Conservation (phyloP, 306 rosid genomes). For the Bauhinia variegata region DNA sequence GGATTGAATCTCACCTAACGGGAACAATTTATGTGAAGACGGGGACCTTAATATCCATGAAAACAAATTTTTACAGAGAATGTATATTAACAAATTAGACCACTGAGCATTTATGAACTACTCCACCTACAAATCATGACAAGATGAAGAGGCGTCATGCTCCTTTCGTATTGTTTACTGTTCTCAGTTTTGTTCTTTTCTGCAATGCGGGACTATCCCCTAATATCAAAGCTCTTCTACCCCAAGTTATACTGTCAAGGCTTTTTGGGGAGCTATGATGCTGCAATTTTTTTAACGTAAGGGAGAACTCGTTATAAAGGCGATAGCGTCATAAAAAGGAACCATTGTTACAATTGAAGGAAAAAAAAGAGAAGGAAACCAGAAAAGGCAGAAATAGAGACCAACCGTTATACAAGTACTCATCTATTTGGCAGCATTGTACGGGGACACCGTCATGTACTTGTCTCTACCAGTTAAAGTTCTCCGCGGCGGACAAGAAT, state of each 20-base stretch:
- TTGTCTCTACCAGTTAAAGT: neutral
- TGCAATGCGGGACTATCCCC: constrained; percentile 1
- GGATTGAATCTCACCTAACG: too few species aligned
- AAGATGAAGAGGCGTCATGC: neutral
- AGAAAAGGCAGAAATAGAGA: constrained; percentile 11
- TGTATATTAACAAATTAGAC: constrained; percentile 22
- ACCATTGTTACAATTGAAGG: constrained; percentile 12
- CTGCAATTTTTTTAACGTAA: constrained; percentile 1
- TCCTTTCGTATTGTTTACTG: neutral
- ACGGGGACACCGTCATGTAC: constrained; percentile 4
- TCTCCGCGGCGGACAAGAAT: constrained; percentile 13
- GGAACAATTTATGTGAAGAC: too few species aligned
- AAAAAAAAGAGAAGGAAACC: constrained; percentile 5
- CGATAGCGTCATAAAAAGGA: neutral
- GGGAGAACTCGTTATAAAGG: constrained; percentile 7
- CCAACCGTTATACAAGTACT: constrained; percentile 31
- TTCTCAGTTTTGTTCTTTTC: neutral
- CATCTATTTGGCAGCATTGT: neutral
- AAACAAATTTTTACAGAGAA: neutral
- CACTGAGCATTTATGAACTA: neutral
- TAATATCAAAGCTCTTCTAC: constrained; percentile 3
- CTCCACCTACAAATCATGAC: constrained; percentile 7
- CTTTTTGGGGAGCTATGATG: constrained; percentile 6
- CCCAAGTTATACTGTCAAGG: neutral
- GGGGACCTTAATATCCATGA: too few species aligned